phyloP scores from a whole-genome alignment of 2,329 filamentous ascomycete species.

The Xylaria sp. region DNA sequence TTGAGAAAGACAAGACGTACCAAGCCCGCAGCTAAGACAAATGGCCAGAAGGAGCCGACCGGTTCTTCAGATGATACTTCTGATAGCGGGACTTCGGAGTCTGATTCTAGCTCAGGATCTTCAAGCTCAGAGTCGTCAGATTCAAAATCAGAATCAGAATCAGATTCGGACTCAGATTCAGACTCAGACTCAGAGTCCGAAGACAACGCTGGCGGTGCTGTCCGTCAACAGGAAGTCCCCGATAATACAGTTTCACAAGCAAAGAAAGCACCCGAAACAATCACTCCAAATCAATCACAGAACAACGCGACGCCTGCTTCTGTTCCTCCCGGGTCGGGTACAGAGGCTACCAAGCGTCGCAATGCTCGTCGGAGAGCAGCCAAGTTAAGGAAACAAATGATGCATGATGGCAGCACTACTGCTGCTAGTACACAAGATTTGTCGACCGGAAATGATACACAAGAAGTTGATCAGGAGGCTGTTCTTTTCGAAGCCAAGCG shows the following conservation, averaged over 20 bases:
- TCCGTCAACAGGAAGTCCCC: background rate
- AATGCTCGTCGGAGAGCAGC: slow-evolving; percentile 45
- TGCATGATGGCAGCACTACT: background rate
- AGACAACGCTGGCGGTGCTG: background rate
- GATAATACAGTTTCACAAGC: background rate
- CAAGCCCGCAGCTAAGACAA: background rate
- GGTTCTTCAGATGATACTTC: slow-evolving; percentile 9
- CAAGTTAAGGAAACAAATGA: slow-evolving; percentile 30
- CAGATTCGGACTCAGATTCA: slow-evolving; percentile 1
- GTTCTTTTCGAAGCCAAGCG: slow-evolving; percentile 46
- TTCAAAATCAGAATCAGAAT: background rate
- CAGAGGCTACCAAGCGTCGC: slow-evolving; percentile 44
- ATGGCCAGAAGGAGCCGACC: slow-evolving; percentile 7
- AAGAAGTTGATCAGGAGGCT: slow-evolving; percentile 27
- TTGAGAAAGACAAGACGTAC: background rate
- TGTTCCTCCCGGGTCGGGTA: slow-evolving; percentile 35
- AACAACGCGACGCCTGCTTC: background rate
- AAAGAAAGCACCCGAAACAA: background rate
- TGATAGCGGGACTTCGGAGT: background rate
- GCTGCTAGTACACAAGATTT: background rate
- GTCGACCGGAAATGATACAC: background rate
- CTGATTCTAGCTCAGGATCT: slow-evolving; percentile 1
- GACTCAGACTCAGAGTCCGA: background rate
- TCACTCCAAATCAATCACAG: background rate
- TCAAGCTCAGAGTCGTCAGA: background rate